Percentiles rank a stretch among this genome's conserved stretches.
These are phyloP conservation scores for Schizosaccharomyces versatilis DNA, from an alignment of 1,139 yeast genomes.

Conservation along the genomic window DNA sequence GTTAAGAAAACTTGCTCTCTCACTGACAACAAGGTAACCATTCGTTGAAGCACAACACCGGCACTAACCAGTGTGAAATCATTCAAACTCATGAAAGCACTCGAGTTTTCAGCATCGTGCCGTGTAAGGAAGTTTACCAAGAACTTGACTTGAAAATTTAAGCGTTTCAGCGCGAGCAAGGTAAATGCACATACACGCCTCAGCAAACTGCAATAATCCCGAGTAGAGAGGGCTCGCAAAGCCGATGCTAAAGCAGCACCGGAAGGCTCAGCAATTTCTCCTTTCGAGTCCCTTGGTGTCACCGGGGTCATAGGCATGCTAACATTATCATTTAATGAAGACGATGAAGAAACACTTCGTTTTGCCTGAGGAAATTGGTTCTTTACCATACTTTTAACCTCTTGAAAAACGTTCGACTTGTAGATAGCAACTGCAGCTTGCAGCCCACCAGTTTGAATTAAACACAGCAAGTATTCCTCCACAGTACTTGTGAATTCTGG, in stretches of 20 bases:
- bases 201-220: conserved; percentile 56
- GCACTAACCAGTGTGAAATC: not conserved
- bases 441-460: conserved; percentile 33
- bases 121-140: conserved; percentile 53
- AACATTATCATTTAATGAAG: not conserved
- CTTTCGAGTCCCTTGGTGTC: too few relatives aligned
- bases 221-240: conserved; percentile 27
- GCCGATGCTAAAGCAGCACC: too few relatives aligned
- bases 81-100: not conserved
- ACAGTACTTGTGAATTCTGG: not conserved
- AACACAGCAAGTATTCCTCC: not conserved
- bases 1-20: not conserved
- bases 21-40: not conserved
- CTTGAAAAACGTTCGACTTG: conserved; percentile 44
- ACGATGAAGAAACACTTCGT: not conserved
- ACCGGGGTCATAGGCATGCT: conserved; percentile 25
- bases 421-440: conserved; percentile 42
- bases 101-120: conserved; percentile 16
- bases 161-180: conserved; percentile 50
- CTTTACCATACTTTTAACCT: conserved; percentile 52
- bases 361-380: conserved; percentile 30
- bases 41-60: not conserved
- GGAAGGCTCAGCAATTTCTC: too few relatives aligned
- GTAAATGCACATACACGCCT: conserved; percentile 37
- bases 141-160: conserved; percentile 58